These are phyloP conservation scores for Pseudopithomyces maydicus DNA, from an alignment of 2,329 filamentous ascomycete genomes.

Conservation along the genomic window DNA sequence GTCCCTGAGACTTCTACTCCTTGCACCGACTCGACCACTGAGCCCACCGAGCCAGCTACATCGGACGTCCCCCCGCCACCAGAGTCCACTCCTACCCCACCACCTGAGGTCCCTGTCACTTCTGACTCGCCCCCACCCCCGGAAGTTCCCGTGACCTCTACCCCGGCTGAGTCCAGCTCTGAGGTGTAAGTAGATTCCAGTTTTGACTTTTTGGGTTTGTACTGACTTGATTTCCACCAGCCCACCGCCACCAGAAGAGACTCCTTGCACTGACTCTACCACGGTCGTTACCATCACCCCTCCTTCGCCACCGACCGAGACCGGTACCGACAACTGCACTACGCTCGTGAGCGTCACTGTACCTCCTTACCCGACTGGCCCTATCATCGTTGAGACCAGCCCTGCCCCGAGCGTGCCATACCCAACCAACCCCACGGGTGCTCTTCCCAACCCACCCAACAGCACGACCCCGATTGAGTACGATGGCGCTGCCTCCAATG, in stretches of 20 bases:
- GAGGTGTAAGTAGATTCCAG: background rate
- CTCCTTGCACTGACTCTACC: conserved; percentile 10
- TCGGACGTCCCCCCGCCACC: background rate
- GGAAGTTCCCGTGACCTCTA: background rate
- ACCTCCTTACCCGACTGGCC: conserved; percentile 25
- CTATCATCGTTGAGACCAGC: conserved; percentile 33
- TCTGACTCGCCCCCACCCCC: too few species aligned
- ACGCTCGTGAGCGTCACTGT: conserved; percentile 12
- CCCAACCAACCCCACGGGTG: conserved; percentile 28
- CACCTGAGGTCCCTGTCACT: too few species aligned
- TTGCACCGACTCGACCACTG: conserved; percentile 1
- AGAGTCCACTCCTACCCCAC: too few species aligned
- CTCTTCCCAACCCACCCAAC: conserved; percentile 24
- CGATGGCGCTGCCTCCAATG: conserved; percentile 28
- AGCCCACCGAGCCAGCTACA: background rate
- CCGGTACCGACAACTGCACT: conserved; percentile 14
- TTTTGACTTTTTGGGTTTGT: background rate
- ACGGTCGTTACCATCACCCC: conserved; percentile 6
- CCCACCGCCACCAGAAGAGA: background rate
- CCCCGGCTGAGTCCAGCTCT: conserved; percentile 1
- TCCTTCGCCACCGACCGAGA: conserved; percentile 10
- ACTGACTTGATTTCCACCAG: background rate
- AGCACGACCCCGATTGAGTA: conserved; percentile 29
- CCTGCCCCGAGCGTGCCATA: conserved; percentile 28
- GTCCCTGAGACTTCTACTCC: background rate